Evolutionary conservation across 2,329 filamentous ascomycete species (phyloP).

Genomic region (Nigrospora osmanthi): DNA sequence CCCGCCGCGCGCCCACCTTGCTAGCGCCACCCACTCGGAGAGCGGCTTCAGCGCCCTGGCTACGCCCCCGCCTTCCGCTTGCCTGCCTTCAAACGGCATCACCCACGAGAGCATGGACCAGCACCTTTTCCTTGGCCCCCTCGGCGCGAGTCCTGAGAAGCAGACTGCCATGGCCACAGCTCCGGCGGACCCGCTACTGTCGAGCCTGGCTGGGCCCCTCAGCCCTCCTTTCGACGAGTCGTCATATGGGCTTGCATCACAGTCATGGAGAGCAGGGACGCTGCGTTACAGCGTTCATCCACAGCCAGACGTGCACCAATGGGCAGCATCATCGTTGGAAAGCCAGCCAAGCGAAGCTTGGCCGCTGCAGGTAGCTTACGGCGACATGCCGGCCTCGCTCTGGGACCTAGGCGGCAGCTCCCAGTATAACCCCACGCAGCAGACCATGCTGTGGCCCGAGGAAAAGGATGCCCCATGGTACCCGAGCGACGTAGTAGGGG

Average conservation of each 20-base stretch:
- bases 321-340: conserved; percentile 4
- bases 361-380: background rate
- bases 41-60: conserved; percentile 45
- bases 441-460: conserved; percentile 2
- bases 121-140: conserved; percentile 28
- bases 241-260: too few relatives aligned
- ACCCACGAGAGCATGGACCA: conserved; percentile 27
- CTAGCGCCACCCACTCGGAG: conserved; percentile 33
- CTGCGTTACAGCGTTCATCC: too few relatives aligned
- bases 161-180: conserved; percentile 7
- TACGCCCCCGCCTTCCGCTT: conserved; percentile 49
- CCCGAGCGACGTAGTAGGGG: too few relatives aligned
- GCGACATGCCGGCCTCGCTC: background rate
- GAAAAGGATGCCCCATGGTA: conserved; percentile 4
- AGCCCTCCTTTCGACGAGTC: too few relatives aligned
- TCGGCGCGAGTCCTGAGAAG: conserved; percentile 20
- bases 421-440: background rate
- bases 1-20: conserved; percentile 9
- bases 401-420: too few relatives aligned
- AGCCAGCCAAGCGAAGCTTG: conserved; percentile 1
- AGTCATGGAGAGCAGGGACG: too few relatives aligned
- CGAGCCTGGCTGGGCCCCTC: conserved; percentile 13
- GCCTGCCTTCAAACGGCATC: conserved; percentile 36
- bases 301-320: background rate
- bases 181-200: conserved; percentile 18